phyloP scores from a whole-genome alignment of 2,329 filamentous ascomycete species.

The Lachnum nothofagi region DNA sequence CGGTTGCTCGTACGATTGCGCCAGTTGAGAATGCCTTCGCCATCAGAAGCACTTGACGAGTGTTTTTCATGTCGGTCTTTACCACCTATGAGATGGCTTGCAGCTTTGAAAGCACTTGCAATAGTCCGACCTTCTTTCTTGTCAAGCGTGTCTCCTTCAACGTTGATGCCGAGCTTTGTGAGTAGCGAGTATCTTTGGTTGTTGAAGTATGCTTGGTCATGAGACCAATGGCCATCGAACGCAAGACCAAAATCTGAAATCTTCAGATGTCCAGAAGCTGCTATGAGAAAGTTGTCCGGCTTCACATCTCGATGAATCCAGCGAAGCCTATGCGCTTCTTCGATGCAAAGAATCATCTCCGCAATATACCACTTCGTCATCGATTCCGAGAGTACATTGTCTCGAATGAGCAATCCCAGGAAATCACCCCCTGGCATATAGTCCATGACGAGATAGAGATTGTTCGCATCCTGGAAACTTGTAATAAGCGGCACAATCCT shows the following conservation, averaged over 20 bases:
- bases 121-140: conserved; percentile 46
- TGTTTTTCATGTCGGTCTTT: conserved; percentile 38
- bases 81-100: conserved; percentile 36
- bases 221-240: conserved; percentile 92
- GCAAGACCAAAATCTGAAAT: conserved; percentile 95
- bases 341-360: conserved; percentile 89
- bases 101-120: conserved; percentile 36
- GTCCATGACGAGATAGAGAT: conserved; percentile 93
- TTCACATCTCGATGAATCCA: conserved; percentile 97
- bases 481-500: conserved; percentile 82
- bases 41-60: conserved; percentile 22
- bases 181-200: conserved; percentile 75
- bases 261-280: conserved; percentile 80
- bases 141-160: conserved; percentile 72
- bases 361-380: conserved; percentile 83
- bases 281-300: conserved; percentile 93
- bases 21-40: conserved; percentile 60
- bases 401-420: conserved; percentile 75
- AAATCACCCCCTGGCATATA: conserved; percentile 98
- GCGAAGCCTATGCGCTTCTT: conserved; percentile 50
- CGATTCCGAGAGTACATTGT: conserved; percentile 74
- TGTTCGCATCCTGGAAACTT: conserved; percentile 80
- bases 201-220: conserved; percentile 82
- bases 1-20: conserved; percentile 65
- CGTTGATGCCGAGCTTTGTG: conserved; percentile 66